Evolutionary conservation across 139 green algal species (phyloP).

Genomic region (Deuterostichococcus epilithicus): DNA sequence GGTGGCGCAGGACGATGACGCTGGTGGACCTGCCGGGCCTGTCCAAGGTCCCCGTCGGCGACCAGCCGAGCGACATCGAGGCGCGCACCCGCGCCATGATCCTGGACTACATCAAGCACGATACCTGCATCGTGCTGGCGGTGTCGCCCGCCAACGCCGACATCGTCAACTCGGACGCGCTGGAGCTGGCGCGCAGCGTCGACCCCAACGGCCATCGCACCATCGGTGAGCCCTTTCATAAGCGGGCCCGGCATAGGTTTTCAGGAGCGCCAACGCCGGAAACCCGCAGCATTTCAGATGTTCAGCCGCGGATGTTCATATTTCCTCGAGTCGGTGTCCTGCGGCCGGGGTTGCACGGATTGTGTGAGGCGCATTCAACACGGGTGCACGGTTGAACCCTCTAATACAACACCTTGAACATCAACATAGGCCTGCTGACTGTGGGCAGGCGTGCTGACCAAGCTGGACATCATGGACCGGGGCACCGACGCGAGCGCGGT

Average conservation of each 20-base stretch:
- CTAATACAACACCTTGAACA: too few species aligned
- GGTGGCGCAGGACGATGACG: slow-evolving; percentile 85
- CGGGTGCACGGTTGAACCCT: slow-evolving; percentile 21
- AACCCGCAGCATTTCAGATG: too few species aligned
- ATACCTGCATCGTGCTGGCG: slow-evolving; percentile 88
- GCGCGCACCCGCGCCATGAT: slow-evolving; percentile 80
- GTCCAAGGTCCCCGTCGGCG: slow-evolving; percentile 92
- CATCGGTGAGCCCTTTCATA: slow-evolving; percentile 53
- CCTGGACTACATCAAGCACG: slow-evolving; percentile 81
- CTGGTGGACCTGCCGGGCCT: slow-evolving; percentile 97
- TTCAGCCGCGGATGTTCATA: neutral
- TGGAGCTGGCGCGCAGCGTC: slow-evolving; percentile 85
- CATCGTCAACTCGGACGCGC: slow-evolving; percentile 89
- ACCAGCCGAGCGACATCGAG: slow-evolving; percentile 97
- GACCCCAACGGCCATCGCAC: slow-evolving; percentile 72
- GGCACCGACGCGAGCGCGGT: slow-evolving; percentile 79
- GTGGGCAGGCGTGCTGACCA: slow-evolving; percentile 23
- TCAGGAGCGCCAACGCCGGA: neutral
- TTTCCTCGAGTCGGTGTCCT: neutral
- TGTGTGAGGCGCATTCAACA: too few species aligned
- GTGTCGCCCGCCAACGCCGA: slow-evolving; percentile 96
- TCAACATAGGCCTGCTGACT: too few species aligned
- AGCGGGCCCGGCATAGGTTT: neutral
- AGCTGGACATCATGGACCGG: slow-evolving; percentile 51
- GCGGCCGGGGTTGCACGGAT: too few species aligned